Conservation (phyloP, 208 protist species). For the Trypanosoma brucei region DNA sequence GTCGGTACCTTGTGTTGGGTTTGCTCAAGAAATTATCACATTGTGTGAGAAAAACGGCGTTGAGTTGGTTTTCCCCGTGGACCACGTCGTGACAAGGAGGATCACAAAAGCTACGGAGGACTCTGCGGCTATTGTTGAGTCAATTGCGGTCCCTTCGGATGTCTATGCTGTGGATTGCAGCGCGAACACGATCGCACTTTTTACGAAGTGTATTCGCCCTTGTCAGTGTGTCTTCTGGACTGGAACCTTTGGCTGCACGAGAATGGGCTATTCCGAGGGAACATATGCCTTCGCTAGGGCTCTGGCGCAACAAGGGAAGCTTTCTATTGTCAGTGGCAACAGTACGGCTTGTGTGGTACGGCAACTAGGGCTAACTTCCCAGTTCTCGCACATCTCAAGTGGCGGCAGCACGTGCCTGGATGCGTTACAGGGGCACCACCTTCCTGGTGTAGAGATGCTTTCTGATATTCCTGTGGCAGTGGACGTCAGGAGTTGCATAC, state of each 20-base stretch:
- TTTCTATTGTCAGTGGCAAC: constrained; percentile 58
- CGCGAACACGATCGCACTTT: constrained; percentile 69
- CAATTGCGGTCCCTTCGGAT: constrained; percentile 43
- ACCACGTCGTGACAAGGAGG: constrained; percentile 90
- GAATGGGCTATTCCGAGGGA: constrained; percentile 89
- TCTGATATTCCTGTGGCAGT: constrained; percentile 46
- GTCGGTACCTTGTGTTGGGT: constrained; percentile 43
- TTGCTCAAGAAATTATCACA: constrained; percentile 82
- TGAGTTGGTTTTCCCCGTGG: constrained; percentile 94
- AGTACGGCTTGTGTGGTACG: constrained; percentile 39
- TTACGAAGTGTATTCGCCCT: constrained; percentile 63
- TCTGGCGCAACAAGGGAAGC: constrained; percentile 40
- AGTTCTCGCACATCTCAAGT: constrained; percentile 94
- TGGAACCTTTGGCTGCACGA: constrained; percentile 87
- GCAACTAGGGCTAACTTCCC: constrained; percentile 30
- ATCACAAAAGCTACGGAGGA: constrained; percentile 18
- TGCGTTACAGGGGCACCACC: constrained; percentile 93
- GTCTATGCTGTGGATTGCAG: constrained; percentile 92
- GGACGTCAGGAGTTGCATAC: constrained; percentile 31
- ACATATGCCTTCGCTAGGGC: constrained; percentile 55
- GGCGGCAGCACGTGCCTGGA: constrained; percentile 97
- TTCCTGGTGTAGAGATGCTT: constrained; percentile 86
- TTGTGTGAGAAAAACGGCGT: constrained; percentile 91
- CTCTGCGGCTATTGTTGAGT: constrained; percentile 32
- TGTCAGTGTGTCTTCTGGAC: constrained; percentile 94